Evolutionary conservation across 805 yeast species (phyloP), one percentile per base, ranked within the genome.

Genomic region (Cyberlindnera suaveolens): DNA sequence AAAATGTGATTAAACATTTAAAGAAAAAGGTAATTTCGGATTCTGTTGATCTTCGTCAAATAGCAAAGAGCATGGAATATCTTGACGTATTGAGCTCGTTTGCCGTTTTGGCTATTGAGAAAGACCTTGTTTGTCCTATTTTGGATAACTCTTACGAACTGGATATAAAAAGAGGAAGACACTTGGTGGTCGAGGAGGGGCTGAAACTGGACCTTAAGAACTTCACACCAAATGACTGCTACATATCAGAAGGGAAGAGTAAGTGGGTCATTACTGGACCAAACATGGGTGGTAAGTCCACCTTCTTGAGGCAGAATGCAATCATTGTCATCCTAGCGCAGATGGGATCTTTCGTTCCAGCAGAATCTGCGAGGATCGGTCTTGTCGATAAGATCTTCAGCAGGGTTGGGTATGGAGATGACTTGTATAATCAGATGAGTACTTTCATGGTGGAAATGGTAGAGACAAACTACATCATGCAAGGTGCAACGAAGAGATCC

Each of bases 371-470:
- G 0, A 86, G 80, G 53, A 64, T 93, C 31, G 82, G 91, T 7
- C 69, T 93, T 6, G 89, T 90, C 43, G 99, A 93, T 63, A 87
- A 95, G 8, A 83, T 93, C 10, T 75, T 90, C 50, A 95, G 97
- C 15, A 78, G 99, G 53, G 96, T 93, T 14, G 98, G 98, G 2
- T 97, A 98, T 6, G 93, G 96, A 5, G 99, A 93, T 61, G 91
- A 96, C 2, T 96, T 93, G 61, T 72, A 89, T 54, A 89, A 90
- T 62, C 97, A 98, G 10, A 82, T 93, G 36, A 90, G 97, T 3
- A 93, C 99, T 0, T 93, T 93, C 57, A 85, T 86, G 86, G 86
- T 95, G 26, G 99, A 93, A 62, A 89, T 93, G 97, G 72, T 87
- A 35, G 99, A 93, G 56, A 87, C 96, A 33, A 82, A 96, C 1